Conservation (phyloP, 495 filamentous ascomycete species). For the Tuber umbilicatum region DNA sequence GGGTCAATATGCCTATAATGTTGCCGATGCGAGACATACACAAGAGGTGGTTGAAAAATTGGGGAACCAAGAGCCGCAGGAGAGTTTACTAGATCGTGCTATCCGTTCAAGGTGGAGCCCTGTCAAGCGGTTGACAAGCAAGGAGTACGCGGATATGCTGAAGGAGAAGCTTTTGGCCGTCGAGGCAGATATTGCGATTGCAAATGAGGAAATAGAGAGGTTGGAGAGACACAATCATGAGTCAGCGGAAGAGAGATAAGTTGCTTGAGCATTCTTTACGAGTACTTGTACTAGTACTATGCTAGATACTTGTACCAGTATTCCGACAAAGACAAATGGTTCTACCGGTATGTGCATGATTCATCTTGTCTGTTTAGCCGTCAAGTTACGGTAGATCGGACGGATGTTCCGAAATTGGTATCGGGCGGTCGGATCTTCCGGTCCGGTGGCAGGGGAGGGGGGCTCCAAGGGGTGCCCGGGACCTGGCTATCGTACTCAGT, state of each 20-base stretch:
- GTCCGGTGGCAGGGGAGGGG: neutral
- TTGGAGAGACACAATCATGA: slow-evolving; percentile 44
- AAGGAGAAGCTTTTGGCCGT: slow-evolving; percentile 69
- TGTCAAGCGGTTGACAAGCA: slow-evolving; percentile 64
- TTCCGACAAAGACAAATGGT: neutral
- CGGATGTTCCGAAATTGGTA: neutral
- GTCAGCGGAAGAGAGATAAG: slow-evolving; percentile 5
- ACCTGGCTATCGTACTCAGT: neutral
- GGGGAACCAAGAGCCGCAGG: slow-evolving; percentile 8
- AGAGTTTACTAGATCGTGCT: slow-evolving; percentile 15
- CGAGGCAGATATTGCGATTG: slow-evolving; percentile 75
- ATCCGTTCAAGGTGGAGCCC: slow-evolving; percentile 70
- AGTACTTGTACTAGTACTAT: neutral
- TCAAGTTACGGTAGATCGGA: neutral
- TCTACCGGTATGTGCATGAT: neutral
- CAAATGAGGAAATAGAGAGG: slow-evolving; percentile 74
- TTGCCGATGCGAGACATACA: slow-evolving; percentile 46
- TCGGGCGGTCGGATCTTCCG: slow-evolving; percentile 3
- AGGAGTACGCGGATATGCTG: slow-evolving; percentile 70
- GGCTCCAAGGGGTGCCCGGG: neutral
- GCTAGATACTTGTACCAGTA: neutral
- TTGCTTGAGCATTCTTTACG: neutral
- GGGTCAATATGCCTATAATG: slow-evolving; percentile 57
- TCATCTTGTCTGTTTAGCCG: neutral
- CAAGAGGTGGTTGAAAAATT: slow-evolving; percentile 19